Evolutionary conservation across 148 eudicot species (phyloP), one percentile per base, ranked within the genome.

Genomic region (Chenopodium suecicum): DNA sequence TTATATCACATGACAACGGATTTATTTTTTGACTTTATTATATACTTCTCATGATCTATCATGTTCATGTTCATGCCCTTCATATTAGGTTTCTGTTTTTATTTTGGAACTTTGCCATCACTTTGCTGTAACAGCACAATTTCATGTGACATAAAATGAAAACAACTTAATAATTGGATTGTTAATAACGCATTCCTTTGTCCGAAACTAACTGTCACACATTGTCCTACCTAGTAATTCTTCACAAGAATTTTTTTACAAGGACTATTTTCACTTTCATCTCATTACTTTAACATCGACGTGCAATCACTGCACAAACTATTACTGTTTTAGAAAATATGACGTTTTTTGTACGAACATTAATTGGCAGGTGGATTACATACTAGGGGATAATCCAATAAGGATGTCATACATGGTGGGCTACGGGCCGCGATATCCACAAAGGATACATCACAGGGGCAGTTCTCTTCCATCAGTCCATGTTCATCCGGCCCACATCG

Each of bases 371-470:
- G 98, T 97, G 86, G 91, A 94, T 88, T 97, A 94, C 85, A 97
- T 97, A 84, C 90, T 97, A 2, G 99, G 99, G 71, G 93, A 94
- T 70, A 97, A 97, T 81, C 99, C 99, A 66, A 58, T 92, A 78
- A 79, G 85, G 74, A 92, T 92, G 97, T 94, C 98, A 1, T 97
- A 97, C 85, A 97, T 97, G 99, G 99, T 97, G 68, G 99, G 99
- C 34, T 97, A 94, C 73, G 98, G 99, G 27, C 62, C 85, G 23
- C 95, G 75, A 52, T 94, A 90, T 69, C 99, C 99, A 16, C 85
- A 82, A 65, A 87, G 98, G 89, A 92, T 97, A 14, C 99, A 97
- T 85, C 99, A 97, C 83, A 70, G 98, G 79, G 98, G 77, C 70
- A 91, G 97, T 75, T 97, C 99, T 0, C 81, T 97, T 32, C 98